phyloP scores from a whole-genome alignment of 2,329 filamentous ascomycete species.

The Zymoseptoria brevis region DNA sequence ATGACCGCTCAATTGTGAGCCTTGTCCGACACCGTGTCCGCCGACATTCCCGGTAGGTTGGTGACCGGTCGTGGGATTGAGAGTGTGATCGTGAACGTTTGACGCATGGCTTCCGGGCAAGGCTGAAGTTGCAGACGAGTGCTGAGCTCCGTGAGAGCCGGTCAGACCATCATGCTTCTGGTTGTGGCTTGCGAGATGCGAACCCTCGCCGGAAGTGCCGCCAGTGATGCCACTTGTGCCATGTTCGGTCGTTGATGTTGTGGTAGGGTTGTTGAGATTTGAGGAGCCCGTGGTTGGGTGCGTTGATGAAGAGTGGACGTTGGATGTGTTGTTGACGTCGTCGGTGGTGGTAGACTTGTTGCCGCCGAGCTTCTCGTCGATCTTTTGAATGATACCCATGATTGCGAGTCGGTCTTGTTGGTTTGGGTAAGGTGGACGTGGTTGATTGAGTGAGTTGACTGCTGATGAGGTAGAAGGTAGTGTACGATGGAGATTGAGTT shows the following conservation, averaged over 20 bases:
- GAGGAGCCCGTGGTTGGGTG: background rate
- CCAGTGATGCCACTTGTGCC: background rate
- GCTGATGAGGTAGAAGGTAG: background rate
- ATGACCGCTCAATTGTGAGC: background rate
- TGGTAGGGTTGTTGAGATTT: background rate
- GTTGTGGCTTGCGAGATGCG: background rate
- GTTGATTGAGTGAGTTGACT: background rate
- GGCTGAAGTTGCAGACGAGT: background rate
- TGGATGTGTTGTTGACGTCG: background rate
- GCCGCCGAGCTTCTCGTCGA: constrained; percentile 16
- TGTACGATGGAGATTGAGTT: background rate
- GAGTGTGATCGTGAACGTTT: background rate
- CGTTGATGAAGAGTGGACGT: background rate
- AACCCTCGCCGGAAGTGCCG: background rate
- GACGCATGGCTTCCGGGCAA: background rate
- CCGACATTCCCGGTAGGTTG: background rate
- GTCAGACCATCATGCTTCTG: background rate
- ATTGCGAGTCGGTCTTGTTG: background rate
- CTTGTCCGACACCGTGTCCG: background rate
- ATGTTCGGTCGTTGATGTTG: background rate
- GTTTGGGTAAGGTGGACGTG: background rate
- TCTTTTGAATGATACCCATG: constrained; percentile 15
- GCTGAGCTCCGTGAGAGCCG: background rate
- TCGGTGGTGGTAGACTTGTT: constrained; percentile 3
- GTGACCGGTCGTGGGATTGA: background rate